A percentile compares a stretch with the other conserved stretches of the same genome.
phyloP scores from a whole-genome alignment of 352 stramenopile species.

The Phytophthora palmivora region DNA sequence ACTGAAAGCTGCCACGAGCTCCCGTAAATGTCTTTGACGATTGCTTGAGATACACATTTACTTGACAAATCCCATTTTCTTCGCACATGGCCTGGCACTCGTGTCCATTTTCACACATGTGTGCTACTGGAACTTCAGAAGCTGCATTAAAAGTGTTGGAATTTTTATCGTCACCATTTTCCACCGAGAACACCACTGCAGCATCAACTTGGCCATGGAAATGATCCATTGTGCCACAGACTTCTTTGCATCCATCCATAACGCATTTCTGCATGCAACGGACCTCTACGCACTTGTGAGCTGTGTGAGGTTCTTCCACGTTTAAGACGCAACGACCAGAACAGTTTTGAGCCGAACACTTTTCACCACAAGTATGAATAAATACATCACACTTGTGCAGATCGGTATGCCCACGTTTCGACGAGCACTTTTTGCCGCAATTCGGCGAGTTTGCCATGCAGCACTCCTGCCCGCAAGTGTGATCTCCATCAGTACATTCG shows the following conservation, averaged over 20 bases:
- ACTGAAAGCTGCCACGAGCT: constrained; percentile 65
- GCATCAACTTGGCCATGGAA: constrained; percentile 71
- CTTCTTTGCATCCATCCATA: constrained; percentile 65
- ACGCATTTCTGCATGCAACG: constrained; percentile 66
- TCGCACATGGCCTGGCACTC: constrained; percentile 60
- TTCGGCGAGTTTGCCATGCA: constrained; percentile 51
- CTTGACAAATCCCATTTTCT: constrained; percentile 70
- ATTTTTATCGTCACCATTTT: constrained; percentile 50
- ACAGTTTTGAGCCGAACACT: constrained; percentile 57
- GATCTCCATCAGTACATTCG: constrained; percentile 65
- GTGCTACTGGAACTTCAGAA: constrained; percentile 48
- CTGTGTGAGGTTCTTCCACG: constrained; percentile 54
- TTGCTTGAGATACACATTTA: constrained; percentile 76
- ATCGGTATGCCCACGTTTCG: constrained; percentile 50
- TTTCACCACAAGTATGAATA: constrained; percentile 62
- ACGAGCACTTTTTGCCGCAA: constrained; percentile 55
- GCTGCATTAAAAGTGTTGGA: constrained; percentile 47
- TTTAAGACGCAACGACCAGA: constrained; percentile 54
- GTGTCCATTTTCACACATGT: constrained; percentile 70
- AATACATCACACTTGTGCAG: constrained; percentile 64
- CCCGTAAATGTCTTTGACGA: constrained; percentile 74
- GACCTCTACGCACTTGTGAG: constrained; percentile 70
- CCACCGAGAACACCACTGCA: constrained; percentile 53
- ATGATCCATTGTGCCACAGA: constrained; percentile 59
- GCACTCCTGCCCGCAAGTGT: constrained; percentile 67